These are phyloP conservation scores for Ceratobasidium sp. DNA, from an alignment of 1,284 basidiomycete genomes.

Conservation along the genomic window DNA sequence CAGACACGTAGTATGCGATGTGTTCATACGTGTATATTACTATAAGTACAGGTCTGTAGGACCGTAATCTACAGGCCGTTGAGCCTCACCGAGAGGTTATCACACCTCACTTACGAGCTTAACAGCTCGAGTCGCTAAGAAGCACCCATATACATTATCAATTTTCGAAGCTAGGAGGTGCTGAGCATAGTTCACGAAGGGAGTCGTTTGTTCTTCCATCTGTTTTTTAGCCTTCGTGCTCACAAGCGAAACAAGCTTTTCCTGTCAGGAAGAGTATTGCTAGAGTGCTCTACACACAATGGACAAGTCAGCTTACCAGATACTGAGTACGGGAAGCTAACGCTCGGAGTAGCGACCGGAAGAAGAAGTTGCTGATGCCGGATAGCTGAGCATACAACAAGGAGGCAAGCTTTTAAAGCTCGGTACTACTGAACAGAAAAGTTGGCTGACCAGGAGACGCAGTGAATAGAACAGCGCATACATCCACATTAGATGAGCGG, in stretches of 20 bases:
- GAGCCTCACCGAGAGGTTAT: too few species aligned
- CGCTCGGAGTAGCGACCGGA: background rate
- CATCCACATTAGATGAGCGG: slow-evolving; percentile 54
- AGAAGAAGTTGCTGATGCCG: background rate
- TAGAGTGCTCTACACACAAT: background rate
- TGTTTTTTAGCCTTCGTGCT: background rate
- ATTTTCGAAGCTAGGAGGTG: too few species aligned
- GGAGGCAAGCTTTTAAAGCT: background rate
- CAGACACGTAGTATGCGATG: too few species aligned
- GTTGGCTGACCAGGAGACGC: background rate
- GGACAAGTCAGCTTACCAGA: background rate
- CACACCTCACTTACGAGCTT: too few species aligned
- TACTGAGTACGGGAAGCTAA: background rate
- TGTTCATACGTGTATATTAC: too few species aligned
- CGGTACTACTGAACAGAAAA: background rate
- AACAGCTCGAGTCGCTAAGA: too few species aligned
- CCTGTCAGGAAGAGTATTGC: background rate
- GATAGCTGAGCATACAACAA: background rate
- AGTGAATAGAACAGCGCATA: slow-evolving; percentile 48
- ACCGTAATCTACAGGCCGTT: too few species aligned
- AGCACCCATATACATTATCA: too few species aligned
- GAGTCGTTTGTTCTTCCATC: background rate
- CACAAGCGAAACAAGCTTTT: background rate
- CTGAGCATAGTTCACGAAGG: background rate
- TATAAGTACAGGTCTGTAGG: too few species aligned